Base-by-base conservation (phyloP, 306 rosid genomes). In the Amphicarpaea edgeworthii region DNA sequence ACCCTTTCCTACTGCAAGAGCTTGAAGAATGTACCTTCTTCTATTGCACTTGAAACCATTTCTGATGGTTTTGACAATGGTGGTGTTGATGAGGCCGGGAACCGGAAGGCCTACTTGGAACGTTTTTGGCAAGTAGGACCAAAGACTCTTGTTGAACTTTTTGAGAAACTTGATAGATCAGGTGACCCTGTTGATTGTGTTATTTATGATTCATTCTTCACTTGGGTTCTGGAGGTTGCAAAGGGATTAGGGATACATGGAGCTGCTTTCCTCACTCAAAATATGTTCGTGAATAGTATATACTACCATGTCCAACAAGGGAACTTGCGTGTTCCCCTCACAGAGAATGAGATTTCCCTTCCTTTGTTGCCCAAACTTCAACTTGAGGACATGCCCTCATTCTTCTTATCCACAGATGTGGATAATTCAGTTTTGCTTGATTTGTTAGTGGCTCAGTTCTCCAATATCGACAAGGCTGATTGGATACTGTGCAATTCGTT, bases 161-260 rank as follows among this genome's bases (percentile, higher is more conserved):
- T 87, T 3, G 42, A 50, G 3, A 85, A 64, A 30, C 83, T 75
- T 17, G 42, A 3, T 0, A 20, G 3, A 12, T 41, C 53, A 38
- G 70, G 74, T 3, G 1, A 60, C 34, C 67, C 6, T 50, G 73
- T 75, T 55, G 73, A 69, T 61, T 81, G 84, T 68, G 2, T 81
- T 50, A 40, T 81, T 9, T 88, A 86, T 72, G 83, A 84, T 81
- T 20, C 88, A 17, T 66, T 82, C 19, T 1, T 83, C 7, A 59
- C 85, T 54, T 88, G 91, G 91, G 57, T 55, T 11, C 60, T 85
- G 0, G 87, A 85, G 1, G 87, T 85, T 53, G 86, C 87, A 11
- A 83, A 79, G 68, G 53, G 41, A 34, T 58, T 72, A 43, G 83
- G 79, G 38, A 24, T 88, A 1, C 23, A 47, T 51, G 82, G 85